Evolutionary conservation across 2,329 filamentous ascomycete genomes (phyloP).

Genomic region (Ophiostoma sp.): DNA sequence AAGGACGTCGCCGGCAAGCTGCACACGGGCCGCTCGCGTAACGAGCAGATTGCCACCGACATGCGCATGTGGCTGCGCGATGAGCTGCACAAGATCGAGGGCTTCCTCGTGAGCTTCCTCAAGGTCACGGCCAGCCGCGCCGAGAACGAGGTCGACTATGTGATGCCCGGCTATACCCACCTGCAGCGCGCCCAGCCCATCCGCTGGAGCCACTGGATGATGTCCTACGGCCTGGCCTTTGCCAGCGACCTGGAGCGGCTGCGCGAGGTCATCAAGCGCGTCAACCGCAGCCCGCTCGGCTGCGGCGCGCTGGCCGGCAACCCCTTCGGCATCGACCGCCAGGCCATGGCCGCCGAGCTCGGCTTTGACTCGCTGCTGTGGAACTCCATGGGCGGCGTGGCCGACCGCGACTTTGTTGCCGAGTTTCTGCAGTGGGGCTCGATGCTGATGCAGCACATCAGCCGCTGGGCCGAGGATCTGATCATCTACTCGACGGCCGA

Average conservation of each 20-base stretch:
- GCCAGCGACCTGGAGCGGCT: slow-evolving; percentile 70
- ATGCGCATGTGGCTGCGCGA: slow-evolving; percentile 87
- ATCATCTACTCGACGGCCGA: slow-evolving; percentile 75
- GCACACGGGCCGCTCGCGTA: slow-evolving; percentile 80
- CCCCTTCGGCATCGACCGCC: slow-evolving; percentile 74
- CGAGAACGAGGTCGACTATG: slow-evolving; percentile 65
- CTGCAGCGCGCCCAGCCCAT: slow-evolving; percentile 76
- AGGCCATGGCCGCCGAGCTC: slow-evolving; percentile 71
- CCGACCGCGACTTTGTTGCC: slow-evolving; percentile 75
- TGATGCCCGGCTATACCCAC: slow-evolving; percentile 90
- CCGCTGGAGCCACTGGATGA: slow-evolving; percentile 75
- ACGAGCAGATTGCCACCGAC: slow-evolving; percentile 85
- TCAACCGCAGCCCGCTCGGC: slow-evolving; percentile 68
- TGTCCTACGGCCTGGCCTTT: slow-evolving; percentile 70
- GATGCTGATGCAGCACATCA: slow-evolving; percentile 74
- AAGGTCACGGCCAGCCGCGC: slow-evolving; percentile 63
- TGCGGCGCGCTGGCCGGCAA: slow-evolving; percentile 77
- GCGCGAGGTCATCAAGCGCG: slow-evolving; percentile 64
- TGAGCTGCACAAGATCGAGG: slow-evolving; percentile 64
- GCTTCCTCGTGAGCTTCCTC: slow-evolving; percentile 62
- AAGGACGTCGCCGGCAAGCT: slow-evolving; percentile 82
- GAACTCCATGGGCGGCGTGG: slow-evolving; percentile 73
- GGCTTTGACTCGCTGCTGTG: slow-evolving; percentile 70
- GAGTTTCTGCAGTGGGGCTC: slow-evolving; percentile 77
- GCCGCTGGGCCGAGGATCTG: slow-evolving; percentile 76